Evolutionary conservation across 139 green algal species (phyloP).

Genomic region (Chlamydomonas sp.): DNA sequence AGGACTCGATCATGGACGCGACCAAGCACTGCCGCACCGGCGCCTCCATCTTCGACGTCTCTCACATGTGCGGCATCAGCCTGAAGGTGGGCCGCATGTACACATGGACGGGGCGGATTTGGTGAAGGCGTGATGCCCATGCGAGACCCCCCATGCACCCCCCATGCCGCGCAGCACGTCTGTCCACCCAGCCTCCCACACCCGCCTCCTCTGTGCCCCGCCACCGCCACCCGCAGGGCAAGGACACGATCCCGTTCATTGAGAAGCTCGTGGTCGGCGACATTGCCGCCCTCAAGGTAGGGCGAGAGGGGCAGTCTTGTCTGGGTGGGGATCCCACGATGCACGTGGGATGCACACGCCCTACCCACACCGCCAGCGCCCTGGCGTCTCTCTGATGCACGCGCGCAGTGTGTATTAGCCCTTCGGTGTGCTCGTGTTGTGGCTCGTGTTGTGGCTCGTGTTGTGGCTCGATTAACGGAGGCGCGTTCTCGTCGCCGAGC

Average conservation of each 20-base stretch:
- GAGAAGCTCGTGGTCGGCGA: constrained; percentile 89
- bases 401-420: no score
- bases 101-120: neutral
- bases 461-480: no score
- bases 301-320: no score
- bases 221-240: constrained; percentile 54
- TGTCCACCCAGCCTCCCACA: no score
- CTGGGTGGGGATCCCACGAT: no score
- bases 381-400: no score
- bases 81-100: constrained; percentile 58
- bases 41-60: constrained; percentile 94
- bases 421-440: no score
- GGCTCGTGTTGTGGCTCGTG: no score
- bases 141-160: neutral
- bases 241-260: constrained; percentile 87
- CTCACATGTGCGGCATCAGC: constrained; percentile 94
- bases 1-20: constrained; percentile 94
- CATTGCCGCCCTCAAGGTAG: constrained; percentile 65
- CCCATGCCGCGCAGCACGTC: no score
- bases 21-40: constrained; percentile 75
- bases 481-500: no score
- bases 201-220: neutral
- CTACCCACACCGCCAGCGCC: no score
- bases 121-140: neutral
- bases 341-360: no score